A percentile compares a stretch with the other conserved stretches of the same genome.
Conservation (phyloP, 495 filamentous ascomycete genomes). For the Ascodesmis nigricans region DNA sequence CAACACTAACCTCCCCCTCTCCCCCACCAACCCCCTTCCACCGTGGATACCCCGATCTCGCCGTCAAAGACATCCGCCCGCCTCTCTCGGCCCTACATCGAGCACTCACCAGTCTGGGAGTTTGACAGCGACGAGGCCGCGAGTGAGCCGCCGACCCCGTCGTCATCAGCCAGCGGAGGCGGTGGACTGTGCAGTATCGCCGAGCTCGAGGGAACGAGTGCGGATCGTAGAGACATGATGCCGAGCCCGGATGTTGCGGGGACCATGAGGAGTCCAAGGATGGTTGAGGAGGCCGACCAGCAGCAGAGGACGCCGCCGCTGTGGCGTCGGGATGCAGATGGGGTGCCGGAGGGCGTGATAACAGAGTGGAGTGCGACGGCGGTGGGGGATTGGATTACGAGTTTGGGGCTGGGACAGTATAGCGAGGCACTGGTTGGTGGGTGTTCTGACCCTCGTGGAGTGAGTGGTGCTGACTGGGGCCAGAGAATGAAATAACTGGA, state of each 20-base stretch:
- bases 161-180: no score
- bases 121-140: no score
- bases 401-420: constrained; percentile 65
- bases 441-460: constrained; percentile 8
- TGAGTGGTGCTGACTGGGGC: constrained; percentile 3
- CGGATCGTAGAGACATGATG: no score
- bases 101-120: constrained; percentile 13
- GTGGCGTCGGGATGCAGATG: constrained; percentile 13
- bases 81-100: constrained; percentile 15
- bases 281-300: no score
- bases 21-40: background rate
- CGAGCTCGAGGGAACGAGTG: no score
- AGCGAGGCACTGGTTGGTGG: constrained; percentile 43
- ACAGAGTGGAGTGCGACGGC: constrained; percentile 76
- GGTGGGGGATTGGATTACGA: constrained; percentile 63
- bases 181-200: no score
- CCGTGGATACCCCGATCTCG: background rate
- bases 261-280: no score
- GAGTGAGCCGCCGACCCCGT: no score
- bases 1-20: background rate
- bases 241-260: no score
- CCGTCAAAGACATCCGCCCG: constrained; percentile 14
- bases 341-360: constrained; percentile 28
- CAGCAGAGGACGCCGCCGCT: no score
- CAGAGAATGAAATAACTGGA: constrained; percentile 85